phyloP scores from a whole-genome alignment of 495 filamentous ascomycete species.

The Hypoxylon perforatum region DNA sequence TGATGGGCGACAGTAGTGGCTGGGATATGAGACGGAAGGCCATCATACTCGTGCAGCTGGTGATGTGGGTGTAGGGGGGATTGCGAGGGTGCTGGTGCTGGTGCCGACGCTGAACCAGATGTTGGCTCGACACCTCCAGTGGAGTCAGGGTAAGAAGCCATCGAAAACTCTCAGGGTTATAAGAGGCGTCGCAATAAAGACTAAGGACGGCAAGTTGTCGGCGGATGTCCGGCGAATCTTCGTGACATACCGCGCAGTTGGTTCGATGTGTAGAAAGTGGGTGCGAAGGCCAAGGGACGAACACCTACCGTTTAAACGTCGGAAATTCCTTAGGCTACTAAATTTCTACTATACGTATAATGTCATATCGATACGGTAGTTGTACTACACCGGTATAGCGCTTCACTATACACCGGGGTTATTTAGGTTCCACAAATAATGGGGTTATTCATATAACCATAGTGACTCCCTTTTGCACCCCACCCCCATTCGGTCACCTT shows the following conservation, averaged over 20 bases:
- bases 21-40: constrained; percentile 33
- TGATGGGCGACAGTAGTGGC: constrained; percentile 53
- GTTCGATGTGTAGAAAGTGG: constrained; percentile 16
- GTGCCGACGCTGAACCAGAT: constrained; percentile 1
- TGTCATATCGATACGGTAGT: too few species aligned
- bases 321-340: too few species aligned
- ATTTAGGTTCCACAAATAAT: too few species aligned
- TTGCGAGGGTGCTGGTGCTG: constrained; percentile 3
- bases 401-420: too few species aligned
- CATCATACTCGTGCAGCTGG: constrained; percentile 25
- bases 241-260: constrained; percentile 42
- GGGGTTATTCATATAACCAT: too few species aligned
- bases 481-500: too few species aligned
- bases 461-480: too few species aligned
- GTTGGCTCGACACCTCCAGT: constrained; percentile 16
- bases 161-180: constrained; percentile 24
- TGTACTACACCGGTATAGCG: too few species aligned
- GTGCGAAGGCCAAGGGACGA: constrained; percentile 7
- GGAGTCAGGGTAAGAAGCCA: constrained; percentile 45
- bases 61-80: constrained; percentile 6
- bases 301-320: too few species aligned
- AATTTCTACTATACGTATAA: too few species aligned
- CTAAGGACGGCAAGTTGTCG: constrained; percentile 47
- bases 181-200: constrained; percentile 17
- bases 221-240: constrained; percentile 50